Evolutionary conservation across 768 basidiomycete species (phyloP), one percentile per base, ranked within the genome.

Genomic region (Naganishia friedmannii): DNA sequence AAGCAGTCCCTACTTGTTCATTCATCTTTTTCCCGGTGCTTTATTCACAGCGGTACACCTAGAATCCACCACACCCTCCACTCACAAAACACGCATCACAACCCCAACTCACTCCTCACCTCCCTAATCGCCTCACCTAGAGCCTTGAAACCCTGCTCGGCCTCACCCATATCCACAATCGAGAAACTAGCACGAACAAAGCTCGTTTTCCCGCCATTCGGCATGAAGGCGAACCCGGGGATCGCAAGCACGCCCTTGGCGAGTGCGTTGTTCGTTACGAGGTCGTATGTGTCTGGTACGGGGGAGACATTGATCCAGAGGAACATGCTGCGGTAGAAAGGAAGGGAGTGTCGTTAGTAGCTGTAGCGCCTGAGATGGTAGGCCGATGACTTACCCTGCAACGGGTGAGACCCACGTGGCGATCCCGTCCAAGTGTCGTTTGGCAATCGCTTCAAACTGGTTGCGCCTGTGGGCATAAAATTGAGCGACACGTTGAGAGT

Each of bases 151-250:
- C 88, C 93, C 82, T 88, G 86, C 56, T 91, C 87, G 2, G 91
- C 88, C 39, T 87, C 86, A 67, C 86, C 86, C 63, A 79, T 74
- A 60, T 78, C 77, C 29, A 79, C 75, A 57, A 79, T 70, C 17
- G 90, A 91, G 82, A 95, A 96, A 46, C 90, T 84, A 21, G 91
- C 90, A 53, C 93, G 85, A 32, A 94, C 90, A 77, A 89, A 91
- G 28, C 87, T 83, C 8, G 89, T 88, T 77, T 85, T 87, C 48
- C 85, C 82, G 15, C 87, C 88, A 70, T 85, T 87, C 19, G 93
- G 91, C 68, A 89, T 83, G 83, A 93, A 94, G 23, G 77, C 72
- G 56, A 74, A 75, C 19, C 93, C 93, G 0, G 93, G 93, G 13
- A 96, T 85, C 21, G 90, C 92, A n/a, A 96, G 86, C 9, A 96